A percentile compares a stretch with the other conserved stretches of the same genome.
These are phyloP conservation scores for Maudiozyma bulderi DNA, from an alignment of 805 yeast species.

Conservation along the genomic window DNA sequence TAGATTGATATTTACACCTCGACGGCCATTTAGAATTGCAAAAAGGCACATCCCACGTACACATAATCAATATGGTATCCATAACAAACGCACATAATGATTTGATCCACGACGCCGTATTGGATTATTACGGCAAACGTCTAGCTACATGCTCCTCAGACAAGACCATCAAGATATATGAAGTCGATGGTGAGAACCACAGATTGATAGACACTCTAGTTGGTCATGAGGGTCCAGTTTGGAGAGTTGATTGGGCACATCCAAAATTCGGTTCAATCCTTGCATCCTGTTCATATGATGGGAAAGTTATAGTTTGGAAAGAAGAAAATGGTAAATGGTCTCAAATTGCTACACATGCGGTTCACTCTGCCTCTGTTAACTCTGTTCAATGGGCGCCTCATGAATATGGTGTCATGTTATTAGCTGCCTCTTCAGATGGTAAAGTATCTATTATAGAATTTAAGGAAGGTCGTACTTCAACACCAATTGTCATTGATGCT, in stretches of 20 bases:
- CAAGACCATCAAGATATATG: slow-evolving; percentile 89
- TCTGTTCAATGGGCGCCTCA: slow-evolving; percentile 96
- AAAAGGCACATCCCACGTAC: background rate
- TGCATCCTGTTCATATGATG: slow-evolving; percentile 93
- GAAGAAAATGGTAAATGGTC: slow-evolving; percentile 87
- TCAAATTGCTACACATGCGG: slow-evolving; percentile 74
- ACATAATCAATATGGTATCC: slow-evolving; percentile 44
- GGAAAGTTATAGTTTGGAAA: slow-evolving; percentile 89
- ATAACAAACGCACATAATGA: slow-evolving; percentile 89
- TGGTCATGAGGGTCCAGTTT: slow-evolving; percentile 97
- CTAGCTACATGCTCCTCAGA: slow-evolving; percentile 95
- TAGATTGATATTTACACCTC: too few relatives aligned
- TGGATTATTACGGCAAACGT: slow-evolving; percentile 93
- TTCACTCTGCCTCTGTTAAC: slow-evolving; percentile 90
- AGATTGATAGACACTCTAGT: slow-evolving; percentile 72
- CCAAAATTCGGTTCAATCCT: slow-evolving; percentile 93
- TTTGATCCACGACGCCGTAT: slow-evolving; percentile 90
- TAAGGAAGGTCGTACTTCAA: slow-evolving; percentile 75
- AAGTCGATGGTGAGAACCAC: slow-evolving; percentile 77
- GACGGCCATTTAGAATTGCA: background rate
- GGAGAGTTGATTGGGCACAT: slow-evolving; percentile 99
- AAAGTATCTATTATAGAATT: slow-evolving; percentile 83
- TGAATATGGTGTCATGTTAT: slow-evolving; percentile 84
- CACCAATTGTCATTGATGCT: slow-evolving; percentile 51
- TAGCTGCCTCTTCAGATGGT: slow-evolving; percentile 92